Evolutionary conservation across 805 yeast genomes (phyloP).

Genomic region (Nakazawaea populi): DNA sequence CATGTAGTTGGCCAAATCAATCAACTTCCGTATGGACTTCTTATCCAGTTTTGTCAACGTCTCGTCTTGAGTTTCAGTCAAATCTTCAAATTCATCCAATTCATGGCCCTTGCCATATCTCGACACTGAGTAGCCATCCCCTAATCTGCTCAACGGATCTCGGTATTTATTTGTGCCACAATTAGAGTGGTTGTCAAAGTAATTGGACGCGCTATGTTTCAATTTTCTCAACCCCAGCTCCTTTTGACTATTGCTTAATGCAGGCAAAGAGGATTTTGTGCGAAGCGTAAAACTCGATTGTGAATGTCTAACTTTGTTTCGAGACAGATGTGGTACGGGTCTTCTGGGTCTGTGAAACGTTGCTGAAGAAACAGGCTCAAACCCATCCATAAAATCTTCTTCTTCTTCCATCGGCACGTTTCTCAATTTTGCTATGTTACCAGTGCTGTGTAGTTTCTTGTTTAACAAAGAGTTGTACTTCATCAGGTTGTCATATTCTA

Average conservation of each 20-base stretch:
- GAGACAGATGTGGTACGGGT: neutral
- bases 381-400: conserved; percentile 9
- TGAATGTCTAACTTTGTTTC: neutral
- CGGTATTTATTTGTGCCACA: neutral
- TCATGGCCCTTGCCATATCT: conserved; percentile 19
- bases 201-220: conserved; percentile 7
- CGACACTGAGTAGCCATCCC: neutral
- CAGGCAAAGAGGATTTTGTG: conserved; percentile 6
- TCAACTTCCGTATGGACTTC: conserved; percentile 12
- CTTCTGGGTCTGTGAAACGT: conserved; percentile 1
- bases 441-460: conserved; percentile 4
- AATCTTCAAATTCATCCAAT: conserved; percentile 19
- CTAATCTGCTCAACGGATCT: neutral
- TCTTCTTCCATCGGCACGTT: conserved; percentile 3
- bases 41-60: conserved; percentile 10
- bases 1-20: conserved; percentile 12
- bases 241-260: neutral
- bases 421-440: neutral
- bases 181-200: neutral
- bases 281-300: conserved; percentile 1
- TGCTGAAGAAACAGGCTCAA: neutral
- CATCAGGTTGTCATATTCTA: conserved; percentile 10
- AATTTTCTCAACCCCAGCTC: neutral
- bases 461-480: conserved; percentile 5
- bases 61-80: conserved; percentile 12